Evolutionary conservation across 257 asterid genomes (phyloP).

Genomic region (Solanum lignicaule): DNA sequence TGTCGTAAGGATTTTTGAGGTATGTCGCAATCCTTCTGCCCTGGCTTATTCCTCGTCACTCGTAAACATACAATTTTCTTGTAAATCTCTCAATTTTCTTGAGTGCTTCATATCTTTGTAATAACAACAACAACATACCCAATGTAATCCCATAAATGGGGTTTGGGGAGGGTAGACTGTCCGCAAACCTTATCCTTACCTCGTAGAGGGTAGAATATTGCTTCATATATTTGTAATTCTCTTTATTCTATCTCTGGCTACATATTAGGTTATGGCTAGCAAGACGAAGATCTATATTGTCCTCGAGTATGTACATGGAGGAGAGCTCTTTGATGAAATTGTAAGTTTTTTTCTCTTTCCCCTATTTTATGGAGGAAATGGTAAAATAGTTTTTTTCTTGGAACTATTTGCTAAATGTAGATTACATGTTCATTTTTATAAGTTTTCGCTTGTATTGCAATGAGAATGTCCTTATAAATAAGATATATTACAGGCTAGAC

Average conservation of each 20-base stretch:
- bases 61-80: neutral
- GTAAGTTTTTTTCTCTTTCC: conserved; percentile 24
- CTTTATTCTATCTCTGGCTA: neutral
- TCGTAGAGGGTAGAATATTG: neutral
- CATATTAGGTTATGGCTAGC: conserved; percentile 70
- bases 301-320: conserved; percentile 71
- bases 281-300: conserved; percentile 70
- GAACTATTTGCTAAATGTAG: neutral
- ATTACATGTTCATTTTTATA: neutral
- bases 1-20: conserved; percentile 65
- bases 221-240: neutral
- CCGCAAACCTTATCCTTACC: neutral
- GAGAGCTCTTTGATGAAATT: conserved; percentile 80
- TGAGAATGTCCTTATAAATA: neutral
- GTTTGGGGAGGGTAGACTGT: neutral
- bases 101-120: neutral
- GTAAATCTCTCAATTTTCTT: neutral
- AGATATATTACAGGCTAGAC: conserved; percentile 37
- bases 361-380: neutral
- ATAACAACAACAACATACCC: neutral
- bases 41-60: neutral
- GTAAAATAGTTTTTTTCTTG: neutral
- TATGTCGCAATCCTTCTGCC: neutral
- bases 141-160: neutral
- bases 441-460: neutral